A percentile compares a stretch with the other conserved stretches of the same genome.
Conservation (phyloP, 495 filamentous ascomycete genomes). For the Penicillium steckii region DNA sequence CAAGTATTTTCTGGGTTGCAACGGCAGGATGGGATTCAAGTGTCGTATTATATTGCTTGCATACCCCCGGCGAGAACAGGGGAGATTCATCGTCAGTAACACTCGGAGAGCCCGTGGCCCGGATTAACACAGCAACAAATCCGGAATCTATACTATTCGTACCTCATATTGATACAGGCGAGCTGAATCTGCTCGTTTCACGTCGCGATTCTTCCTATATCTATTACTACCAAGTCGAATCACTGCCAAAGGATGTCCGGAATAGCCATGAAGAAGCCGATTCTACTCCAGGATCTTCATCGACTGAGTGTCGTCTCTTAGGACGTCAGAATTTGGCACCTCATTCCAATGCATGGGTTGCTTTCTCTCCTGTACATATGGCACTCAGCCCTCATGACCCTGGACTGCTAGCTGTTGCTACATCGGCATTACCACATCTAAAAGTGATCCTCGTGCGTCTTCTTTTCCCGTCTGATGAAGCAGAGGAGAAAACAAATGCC, state of each 20-base stretch:
- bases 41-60: constrained; percentile 50
- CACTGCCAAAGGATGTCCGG: neutral
- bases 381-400: constrained; percentile 55
- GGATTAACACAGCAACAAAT: constrained; percentile 52
- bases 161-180: constrained; percentile 41
- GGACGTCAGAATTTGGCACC: constrained; percentile 64
- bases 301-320: constrained; percentile 35
- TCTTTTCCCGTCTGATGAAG: constrained; percentile 43
- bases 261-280: neutral
- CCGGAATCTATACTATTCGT: constrained; percentile 63
- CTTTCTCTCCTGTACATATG: constrained; percentile 61
- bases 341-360: constrained; percentile 61
- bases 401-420: constrained; percentile 58
- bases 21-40: constrained; percentile 67
- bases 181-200: constrained; percentile 52
- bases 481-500: constrained; percentile 1
- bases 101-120: constrained; percentile 44
- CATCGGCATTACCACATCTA: constrained; percentile 62
- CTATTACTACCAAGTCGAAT: constrained; percentile 54
- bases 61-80: constrained; percentile 6
- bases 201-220: constrained; percentile 62
- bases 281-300: neutral
- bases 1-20: constrained; percentile 44
- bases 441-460: constrained; percentile 64
- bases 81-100: constrained; percentile 1